These are phyloP conservation scores for Geotrichum histeridarum DNA, from an alignment of 1,139 yeast genomes.

Conservation along the genomic window DNA sequence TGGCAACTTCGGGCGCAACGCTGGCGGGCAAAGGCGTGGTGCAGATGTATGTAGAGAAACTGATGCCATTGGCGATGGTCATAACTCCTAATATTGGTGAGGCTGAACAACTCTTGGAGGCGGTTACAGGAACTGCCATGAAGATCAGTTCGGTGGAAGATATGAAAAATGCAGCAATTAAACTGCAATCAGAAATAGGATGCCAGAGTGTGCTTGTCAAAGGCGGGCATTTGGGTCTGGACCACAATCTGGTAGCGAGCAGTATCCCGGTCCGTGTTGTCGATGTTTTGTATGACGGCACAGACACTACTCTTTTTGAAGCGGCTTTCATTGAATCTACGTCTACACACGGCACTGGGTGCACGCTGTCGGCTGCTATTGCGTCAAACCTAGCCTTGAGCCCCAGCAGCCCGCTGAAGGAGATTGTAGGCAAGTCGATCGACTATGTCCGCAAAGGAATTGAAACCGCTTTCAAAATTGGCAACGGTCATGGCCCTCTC, in stretches of 20 bases:
- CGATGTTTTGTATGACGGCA: conserved; percentile 59
- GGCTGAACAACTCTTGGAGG: conserved; percentile 38
- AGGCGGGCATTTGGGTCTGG: conserved; percentile 72
- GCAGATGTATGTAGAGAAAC: conserved; percentile 41
- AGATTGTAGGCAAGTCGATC: conserved; percentile 54
- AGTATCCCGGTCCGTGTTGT: conserved; percentile 37
- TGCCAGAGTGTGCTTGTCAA: conserved; percentile 59
- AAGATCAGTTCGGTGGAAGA: conserved; percentile 35
- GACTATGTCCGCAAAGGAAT: conserved; percentile 67
- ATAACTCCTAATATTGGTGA: conserved; percentile 77
- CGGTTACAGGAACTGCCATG: conserved; percentile 14
- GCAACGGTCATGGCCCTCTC: conserved; percentile 69
- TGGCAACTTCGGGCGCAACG: conserved; percentile 67
- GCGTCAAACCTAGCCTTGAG: conserved; percentile 69
- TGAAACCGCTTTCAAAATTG: conserved; percentile 41
- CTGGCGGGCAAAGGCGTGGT: conserved; percentile 51
- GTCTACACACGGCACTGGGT: conserved; percentile 87
- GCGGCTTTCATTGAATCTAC: conserved; percentile 48
- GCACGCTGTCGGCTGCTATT: conserved; percentile 78
- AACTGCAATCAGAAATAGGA: conserved; percentile 41
- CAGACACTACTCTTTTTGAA: conserved; percentile 43
- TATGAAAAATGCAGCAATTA: conserved; percentile 42
- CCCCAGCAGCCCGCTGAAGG: conserved; percentile 34
- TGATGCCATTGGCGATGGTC: conserved; percentile 54
- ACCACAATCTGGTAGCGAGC: conserved; percentile 24